These are phyloP conservation scores for Bretschneidera sinensis DNA, from an alignment of 345 rosid species.

Conservation along the genomic window DNA sequence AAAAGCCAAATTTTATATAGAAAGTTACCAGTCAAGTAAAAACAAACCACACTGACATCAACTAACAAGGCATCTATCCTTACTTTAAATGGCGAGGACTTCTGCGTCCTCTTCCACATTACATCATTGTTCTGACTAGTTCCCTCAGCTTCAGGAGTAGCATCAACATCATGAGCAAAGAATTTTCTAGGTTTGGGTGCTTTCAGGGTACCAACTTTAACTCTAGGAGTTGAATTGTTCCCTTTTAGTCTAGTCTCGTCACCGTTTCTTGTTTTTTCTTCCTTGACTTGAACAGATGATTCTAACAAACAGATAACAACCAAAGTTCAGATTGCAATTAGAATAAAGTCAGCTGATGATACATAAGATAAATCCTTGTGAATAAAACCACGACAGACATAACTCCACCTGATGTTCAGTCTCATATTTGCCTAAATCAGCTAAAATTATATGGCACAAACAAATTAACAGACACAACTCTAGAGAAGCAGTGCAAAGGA, in stretches of 20 bases:
- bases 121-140: conserved; percentile 34
- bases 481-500: no score
- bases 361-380: background rate
- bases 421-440: background rate
- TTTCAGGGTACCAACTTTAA: conserved; percentile 33
- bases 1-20: conserved; percentile 8
- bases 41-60: conserved; percentile 4
- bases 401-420: background rate
- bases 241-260: conserved; percentile 44
- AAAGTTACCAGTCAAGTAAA: background rate
- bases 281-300: conserved; percentile 49
- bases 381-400: background rate
- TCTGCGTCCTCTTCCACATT: conserved; percentile 50
- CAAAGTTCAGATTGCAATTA: conserved; percentile 12
- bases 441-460: background rate
- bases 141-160: conserved; percentile 41
- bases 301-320: conserved; percentile 30
- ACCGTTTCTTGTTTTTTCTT: conserved; percentile 36
- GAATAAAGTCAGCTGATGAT: no score
- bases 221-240: conserved; percentile 35
- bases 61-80: conserved; percentile 23
- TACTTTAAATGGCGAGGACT: conserved; percentile 54
- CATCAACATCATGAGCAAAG: conserved; percentile 21
- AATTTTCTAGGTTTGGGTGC: conserved; percentile 38
- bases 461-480: no score